phyloP scores from a whole-genome alignment of 1,284 basidiomycete genomes.

The Melampsora abietis-canadensis region DNA sequence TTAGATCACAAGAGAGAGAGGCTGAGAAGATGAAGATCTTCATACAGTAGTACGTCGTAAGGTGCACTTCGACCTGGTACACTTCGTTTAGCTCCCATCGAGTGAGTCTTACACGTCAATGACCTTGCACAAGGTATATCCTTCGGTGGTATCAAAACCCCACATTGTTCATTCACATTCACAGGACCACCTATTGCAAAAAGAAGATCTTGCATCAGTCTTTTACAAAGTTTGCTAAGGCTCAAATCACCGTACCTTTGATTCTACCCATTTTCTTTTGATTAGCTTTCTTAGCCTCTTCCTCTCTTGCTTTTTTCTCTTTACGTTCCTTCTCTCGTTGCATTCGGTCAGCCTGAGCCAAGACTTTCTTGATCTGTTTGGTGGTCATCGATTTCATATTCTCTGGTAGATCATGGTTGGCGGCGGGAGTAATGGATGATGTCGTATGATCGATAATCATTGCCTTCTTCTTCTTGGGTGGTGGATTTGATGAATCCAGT shows the following conservation, averaged over 20 bases:
- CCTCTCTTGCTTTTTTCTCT: constrained; percentile 27
- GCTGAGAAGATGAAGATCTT: neutral
- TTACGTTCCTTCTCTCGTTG: constrained; percentile 30
- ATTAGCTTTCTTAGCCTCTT: constrained; percentile 30
- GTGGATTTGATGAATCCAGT: constrained; percentile 16
- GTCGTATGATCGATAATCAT: constrained; percentile 30
- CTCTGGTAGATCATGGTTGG: neutral
- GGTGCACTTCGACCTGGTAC: constrained; percentile 78
- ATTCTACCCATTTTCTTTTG: constrained; percentile 19
- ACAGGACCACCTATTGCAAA: constrained; percentile 61
- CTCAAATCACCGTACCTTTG: constrained; percentile 7
- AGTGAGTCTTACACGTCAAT: constrained; percentile 95
- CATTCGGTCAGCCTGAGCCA: constrained; percentile 4
- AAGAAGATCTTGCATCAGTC: neutral
- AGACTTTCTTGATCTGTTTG: constrained; percentile 26
- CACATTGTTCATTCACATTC: constrained; percentile 88
- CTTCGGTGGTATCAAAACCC: constrained; percentile 91
- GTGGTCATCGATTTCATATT: constrained; percentile 9
- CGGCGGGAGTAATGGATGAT: neutral
- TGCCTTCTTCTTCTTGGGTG: constrained; percentile 32
- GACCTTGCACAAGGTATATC: constrained; percentile 88
- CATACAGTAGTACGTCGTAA: constrained; percentile 74
- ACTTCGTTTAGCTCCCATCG: constrained; percentile 91
- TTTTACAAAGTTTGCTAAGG: neutral
- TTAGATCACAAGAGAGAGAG: neutral